Evolutionary conservation across 2,329 filamentous ascomycete genomes (phyloP), one percentile per base, ranked within the genome.

Genomic region (Raffaelea ambrosiae): DNA sequence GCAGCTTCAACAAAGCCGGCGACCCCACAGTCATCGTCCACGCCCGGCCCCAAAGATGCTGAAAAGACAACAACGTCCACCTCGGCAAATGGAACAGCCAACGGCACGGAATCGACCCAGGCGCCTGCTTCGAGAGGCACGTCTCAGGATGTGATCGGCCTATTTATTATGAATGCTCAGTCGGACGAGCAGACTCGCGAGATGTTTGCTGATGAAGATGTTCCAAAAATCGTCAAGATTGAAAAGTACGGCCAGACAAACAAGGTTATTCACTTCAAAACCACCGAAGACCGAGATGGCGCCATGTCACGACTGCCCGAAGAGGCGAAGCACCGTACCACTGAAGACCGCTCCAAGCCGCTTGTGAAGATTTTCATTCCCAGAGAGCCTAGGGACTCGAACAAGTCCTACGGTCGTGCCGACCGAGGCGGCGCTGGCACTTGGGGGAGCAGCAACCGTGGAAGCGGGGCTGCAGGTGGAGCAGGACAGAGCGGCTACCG

Each of bases 141-240:
- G 40, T 68, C 75, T 18, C 76, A 88, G 59, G 80, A 77, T 56
- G 88, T 84, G 56, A 84, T 88, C 58, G 91, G 87, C 43, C 77
- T 98, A 19, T 98, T 96, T 65, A 83, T 98, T 51, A 87, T 86
- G 69, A 90, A 90, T 59, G 82, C 90, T 20, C 86, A 83, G 58
- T 85, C 79, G 47, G 87, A 91, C 55, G 87, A 95, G 29, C 86
- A 90, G 51, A 84, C 88, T 35, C 83, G 84, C 48, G 83, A 87
- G 31, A 73, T 95, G 21, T 91, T 98, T 61, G 73, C 80, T 1
- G 83, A 93, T 13, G 87, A 95, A 58, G 88, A 96, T 61, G 83
- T 81, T 61, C 63, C 77, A 29, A 96, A 94, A 70, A 88, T 96
- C 54, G 66, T 79, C 47, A 84, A 83, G 66, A 74, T 91, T 44